Percentiles rank a stretch among this genome's conserved stretches.
Conservation (phyloP, 1,139 yeast species). For the Pichia kudriavzevii region DNA sequence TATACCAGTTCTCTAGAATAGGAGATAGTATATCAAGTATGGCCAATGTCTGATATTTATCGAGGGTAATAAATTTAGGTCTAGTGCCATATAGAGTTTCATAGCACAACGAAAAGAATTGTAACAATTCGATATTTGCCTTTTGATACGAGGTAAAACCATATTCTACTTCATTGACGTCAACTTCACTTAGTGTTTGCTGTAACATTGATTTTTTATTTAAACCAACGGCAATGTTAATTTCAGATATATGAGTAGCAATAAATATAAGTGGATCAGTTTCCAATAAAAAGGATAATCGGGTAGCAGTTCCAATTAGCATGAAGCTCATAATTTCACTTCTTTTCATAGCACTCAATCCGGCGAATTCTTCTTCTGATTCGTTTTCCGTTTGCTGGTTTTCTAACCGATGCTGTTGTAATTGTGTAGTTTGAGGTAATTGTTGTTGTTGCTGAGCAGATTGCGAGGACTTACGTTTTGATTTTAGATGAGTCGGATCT, state of each 20-base stretch:
- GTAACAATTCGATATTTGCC: constrained; percentile 73
- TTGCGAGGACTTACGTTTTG: no score
- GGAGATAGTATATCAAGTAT: constrained; percentile 69
- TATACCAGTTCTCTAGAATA: constrained; percentile 70
- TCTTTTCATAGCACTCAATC: constrained; percentile 78
- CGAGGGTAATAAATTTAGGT: constrained; percentile 45
- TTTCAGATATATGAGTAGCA: constrained; percentile 82
- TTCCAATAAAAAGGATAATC: constrained; percentile 83
- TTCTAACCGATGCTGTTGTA: no score
- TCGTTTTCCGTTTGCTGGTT: no score
- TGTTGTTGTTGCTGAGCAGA: no score
- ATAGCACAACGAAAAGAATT: constrained; percentile 75
- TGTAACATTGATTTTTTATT: constrained; percentile 63
- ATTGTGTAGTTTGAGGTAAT: no score
- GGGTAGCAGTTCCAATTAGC: constrained; percentile 79
- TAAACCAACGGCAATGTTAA: constrained; percentile 64
- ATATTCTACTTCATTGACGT: constrained; percentile 34
- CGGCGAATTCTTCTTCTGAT: constrained; percentile 55
- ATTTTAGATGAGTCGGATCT: not conserved
- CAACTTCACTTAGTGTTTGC: constrained; percentile 58
- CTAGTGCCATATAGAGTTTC: constrained; percentile 70
- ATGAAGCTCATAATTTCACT: constrained; percentile 92
- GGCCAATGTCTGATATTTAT: constrained; percentile 63
- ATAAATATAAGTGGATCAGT: constrained; percentile 65
- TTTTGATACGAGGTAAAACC: constrained; percentile 55